A percentile compares a stretch with the other conserved stretches of the same genome.
phyloP scores from a whole-genome alignment of 2,329 filamentous ascomycete species.

The Fusarium musae region DNA sequence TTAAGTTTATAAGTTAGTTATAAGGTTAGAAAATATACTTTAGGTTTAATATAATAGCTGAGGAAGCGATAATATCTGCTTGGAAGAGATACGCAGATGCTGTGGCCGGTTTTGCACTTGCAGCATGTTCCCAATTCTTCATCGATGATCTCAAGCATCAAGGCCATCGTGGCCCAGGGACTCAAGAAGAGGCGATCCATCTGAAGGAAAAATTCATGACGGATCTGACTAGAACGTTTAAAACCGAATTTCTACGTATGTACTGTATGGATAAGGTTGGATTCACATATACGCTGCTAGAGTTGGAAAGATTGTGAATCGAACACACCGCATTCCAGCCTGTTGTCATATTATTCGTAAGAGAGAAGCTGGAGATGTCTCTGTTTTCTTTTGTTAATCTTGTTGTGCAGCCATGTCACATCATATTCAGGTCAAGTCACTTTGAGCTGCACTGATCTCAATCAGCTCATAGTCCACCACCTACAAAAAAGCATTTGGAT shows the following conservation, averaged over 20 bases:
- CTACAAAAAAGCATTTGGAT: no score
- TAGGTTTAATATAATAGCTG: no score
- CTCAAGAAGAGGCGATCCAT: accelerated
- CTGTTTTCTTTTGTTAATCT: not conserved
- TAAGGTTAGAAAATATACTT: no score
- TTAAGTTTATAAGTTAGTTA: no score
- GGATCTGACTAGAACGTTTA: no score
- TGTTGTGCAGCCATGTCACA: accelerated
- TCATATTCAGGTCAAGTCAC: not conserved
- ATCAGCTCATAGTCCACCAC: accelerated
- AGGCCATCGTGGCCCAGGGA: accelerated
- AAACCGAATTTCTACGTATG: not conserved
- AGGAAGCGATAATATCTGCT: not conserved
- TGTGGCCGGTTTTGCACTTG: not conserved
- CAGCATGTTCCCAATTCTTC: not conserved
- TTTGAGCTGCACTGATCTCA: not conserved
- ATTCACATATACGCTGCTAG: not conserved
- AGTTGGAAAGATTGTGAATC: not conserved
- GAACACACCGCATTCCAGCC: accelerated
- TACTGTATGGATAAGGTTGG: not conserved
- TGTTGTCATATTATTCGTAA: accelerated
- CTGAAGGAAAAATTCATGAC: not conserved
- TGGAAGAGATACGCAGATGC: not conserved
- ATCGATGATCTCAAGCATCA: not conserved
- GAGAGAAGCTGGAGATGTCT: accelerated